A percentile compares a stretch with the other conserved stretches of the same genome.
phyloP scores from a whole-genome alignment of 352 stramenopile genomes.

The Globisporangium cederbergense region DNA sequence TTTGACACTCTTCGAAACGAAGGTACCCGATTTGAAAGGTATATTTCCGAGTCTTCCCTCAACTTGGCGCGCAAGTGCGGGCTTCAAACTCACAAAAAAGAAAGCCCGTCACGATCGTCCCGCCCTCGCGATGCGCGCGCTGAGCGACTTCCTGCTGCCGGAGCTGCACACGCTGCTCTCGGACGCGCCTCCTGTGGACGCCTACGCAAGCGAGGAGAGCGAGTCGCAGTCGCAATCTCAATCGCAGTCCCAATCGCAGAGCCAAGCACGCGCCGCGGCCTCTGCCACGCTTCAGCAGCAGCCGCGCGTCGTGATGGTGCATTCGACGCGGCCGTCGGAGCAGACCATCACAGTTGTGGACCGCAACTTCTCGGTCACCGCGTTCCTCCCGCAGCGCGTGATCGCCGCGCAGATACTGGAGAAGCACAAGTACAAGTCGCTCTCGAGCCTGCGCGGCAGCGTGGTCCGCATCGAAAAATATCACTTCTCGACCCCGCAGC shows the following conservation, averaged over 20 bases:
- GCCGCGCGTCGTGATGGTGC: constrained; percentile 49
- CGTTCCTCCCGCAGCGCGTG: constrained; percentile 40
- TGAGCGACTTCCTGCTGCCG: constrained; percentile 49
- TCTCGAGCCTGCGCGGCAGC: constrained; percentile 44
- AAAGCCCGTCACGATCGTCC: too few relatives aligned
- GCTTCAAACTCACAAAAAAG: neutral
- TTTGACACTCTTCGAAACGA: neutral
- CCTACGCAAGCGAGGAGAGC: constrained; percentile 50
- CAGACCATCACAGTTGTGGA: constrained; percentile 53
- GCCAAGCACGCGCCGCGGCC: constrained; percentile 15
- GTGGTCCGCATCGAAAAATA: constrained; percentile 59
- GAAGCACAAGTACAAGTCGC: constrained; percentile 27
- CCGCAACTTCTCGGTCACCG: constrained; percentile 37
- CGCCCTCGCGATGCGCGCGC: constrained; percentile 20
- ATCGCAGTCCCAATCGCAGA: constrained; percentile 12
- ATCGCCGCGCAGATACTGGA: constrained; percentile 14
- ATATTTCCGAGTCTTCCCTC: neutral
- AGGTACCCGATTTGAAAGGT: neutral
- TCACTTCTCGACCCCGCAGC: constrained; percentile 44
- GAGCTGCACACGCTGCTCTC: constrained; percentile 54
- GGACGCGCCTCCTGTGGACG: constrained; percentile 27
- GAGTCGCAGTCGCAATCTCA: constrained; percentile 35
- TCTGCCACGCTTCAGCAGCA: constrained; percentile 1
- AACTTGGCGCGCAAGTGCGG: neutral
- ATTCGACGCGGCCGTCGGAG: constrained; percentile 32